Conservation (phyloP, 1,139 yeast genomes). For the Suhomyces panamericanus region DNA sequence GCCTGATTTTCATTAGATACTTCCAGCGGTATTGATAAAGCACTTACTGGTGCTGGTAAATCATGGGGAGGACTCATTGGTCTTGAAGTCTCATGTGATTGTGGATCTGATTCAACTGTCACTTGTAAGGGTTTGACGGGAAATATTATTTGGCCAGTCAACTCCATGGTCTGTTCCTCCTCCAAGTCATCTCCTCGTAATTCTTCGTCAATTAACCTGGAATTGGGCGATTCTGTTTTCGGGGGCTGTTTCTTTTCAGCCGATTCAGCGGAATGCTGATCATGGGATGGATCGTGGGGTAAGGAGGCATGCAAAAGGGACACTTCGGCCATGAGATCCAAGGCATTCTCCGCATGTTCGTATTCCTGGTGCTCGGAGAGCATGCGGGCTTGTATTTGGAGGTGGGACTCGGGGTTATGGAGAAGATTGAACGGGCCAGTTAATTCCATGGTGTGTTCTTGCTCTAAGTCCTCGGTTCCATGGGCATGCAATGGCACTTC, state of each 20-base stretch:
- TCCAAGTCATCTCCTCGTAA: not conserved
- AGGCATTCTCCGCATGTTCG: too few relatives aligned
- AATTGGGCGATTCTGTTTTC: not conserved
- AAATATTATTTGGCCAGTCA: constrained; percentile 2
- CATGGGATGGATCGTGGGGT: too few relatives aligned
- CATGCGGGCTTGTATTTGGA: too few relatives aligned
- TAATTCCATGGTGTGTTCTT: constrained; percentile 3
- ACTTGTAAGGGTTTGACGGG: constrained; percentile 25
- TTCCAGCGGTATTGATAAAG: too few relatives aligned
- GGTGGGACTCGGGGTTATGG: not conserved
- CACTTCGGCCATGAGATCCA: too few relatives aligned
- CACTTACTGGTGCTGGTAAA: too few relatives aligned
- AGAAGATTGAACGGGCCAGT: not conserved
- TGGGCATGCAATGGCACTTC: not conserved
- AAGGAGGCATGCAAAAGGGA: too few relatives aligned
- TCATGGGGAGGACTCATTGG: too few relatives aligned
- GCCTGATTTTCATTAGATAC: too few relatives aligned
- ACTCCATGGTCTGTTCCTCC: constrained; percentile 7
- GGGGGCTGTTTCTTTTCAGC: not conserved
- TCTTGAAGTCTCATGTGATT: too few relatives aligned
- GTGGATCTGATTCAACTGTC: constrained; percentile 14
- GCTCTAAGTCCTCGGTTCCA: not conserved
- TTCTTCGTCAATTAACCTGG: not conserved
- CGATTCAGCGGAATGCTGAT: too few relatives aligned
- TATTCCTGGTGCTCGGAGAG: too few relatives aligned